phyloP scores from a whole-genome alignment of 2,329 filamentous ascomycete species.

The Fusarium devonianum region DNA sequence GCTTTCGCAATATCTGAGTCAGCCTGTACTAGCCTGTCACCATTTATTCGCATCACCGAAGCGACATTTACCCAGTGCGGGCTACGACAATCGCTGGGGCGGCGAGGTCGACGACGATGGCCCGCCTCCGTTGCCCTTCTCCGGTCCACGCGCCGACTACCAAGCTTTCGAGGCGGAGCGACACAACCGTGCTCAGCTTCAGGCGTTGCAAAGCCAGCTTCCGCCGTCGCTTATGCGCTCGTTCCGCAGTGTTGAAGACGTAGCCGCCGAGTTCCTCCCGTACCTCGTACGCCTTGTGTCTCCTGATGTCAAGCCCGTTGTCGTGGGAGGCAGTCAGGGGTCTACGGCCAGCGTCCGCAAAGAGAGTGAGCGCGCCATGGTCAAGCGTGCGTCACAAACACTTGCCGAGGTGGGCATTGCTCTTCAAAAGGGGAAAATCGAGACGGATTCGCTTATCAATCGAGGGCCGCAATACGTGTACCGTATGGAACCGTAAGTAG shows the following conservation, averaged over 20 bases:
- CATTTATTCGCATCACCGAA: slow-evolving; percentile 82
- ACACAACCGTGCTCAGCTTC: slow-evolving; percentile 76
- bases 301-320: slow-evolving; percentile 89
- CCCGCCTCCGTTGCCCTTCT: slow-evolving; percentile 72
- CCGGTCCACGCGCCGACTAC: slow-evolving; percentile 82
- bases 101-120: slow-evolving; percentile 54
- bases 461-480: slow-evolving; percentile 81
- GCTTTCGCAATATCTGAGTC: slow-evolving; percentile 83
- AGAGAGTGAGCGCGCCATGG: slow-evolving; percentile 82
- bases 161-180: slow-evolving; percentile 82
- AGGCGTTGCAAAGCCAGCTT: slow-evolving; percentile 75
- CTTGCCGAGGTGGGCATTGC: slow-evolving; percentile 83
- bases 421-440: slow-evolving; percentile 82
- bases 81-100: slow-evolving; percentile 55
- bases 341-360: slow-evolving; percentile 86
- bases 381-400: slow-evolving; percentile 79
- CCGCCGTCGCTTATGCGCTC: slow-evolving; percentile 74
- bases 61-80: slow-evolving; percentile 52
- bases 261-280: slow-evolving; percentile 84
- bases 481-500: slow-evolving; percentile 88
- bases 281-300: slow-evolving; percentile 84
- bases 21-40: slow-evolving; percentile 89
- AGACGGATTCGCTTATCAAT: slow-evolving; percentile 66
- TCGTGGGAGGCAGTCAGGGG: slow-evolving; percentile 73
- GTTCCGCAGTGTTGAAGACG: slow-evolving; percentile 79